Evolutionary conservation across 1,284 basidiomycete species (phyloP), one percentile per base, ranked within the genome.

Genomic region (Cystobasidium sp.): DNA sequence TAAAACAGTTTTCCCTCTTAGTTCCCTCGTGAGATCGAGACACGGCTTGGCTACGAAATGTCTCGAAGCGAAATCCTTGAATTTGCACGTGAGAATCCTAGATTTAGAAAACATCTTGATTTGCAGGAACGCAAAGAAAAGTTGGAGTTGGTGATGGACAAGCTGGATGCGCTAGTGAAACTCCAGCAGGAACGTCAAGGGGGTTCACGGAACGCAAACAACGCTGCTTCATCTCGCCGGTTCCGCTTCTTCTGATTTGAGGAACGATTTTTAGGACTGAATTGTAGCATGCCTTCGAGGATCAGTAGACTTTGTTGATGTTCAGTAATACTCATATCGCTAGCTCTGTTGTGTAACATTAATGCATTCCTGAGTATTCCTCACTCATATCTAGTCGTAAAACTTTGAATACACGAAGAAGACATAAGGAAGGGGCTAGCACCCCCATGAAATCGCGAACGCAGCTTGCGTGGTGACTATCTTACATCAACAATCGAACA

Each of bases 21-120:
- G 90, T 97, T 99, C 85, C 96, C 96, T 68, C 89, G 95, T 46
- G 96, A 98, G 84, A 96, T 99, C 76, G 95, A 99, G 82, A 92
- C 92, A n/a, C 87, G 94, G 39, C 84, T 99, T 64, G 87, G 96
- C 58, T 97, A 97, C 80, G 91, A 96, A 82, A 86, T 97, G 58
- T 91, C 96, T 81, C 89, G 92, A 5, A 86, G 86, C 61, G 93
- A 96, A 81, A 91, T 97, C 61, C 83, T 89, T 39, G 88, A 88
- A 75, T 99, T 99, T 83, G 96, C 97, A 0, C 87, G 92, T 39
- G 94, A 99, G 85, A 99, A 99, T 81, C 96, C 95, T 0, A 84
- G 84, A 39, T 88, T 99, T 70, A 85, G 89, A 77, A 85, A 85
- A 70, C 97, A 99, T 82, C 86, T 99, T n/a, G 94, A 99, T 77